Evolutionary conservation across 768 basidiomycete species (phyloP), one percentile per base, ranked within the genome.

Genomic region (Boletus pseudo-olivaceus): DNA sequence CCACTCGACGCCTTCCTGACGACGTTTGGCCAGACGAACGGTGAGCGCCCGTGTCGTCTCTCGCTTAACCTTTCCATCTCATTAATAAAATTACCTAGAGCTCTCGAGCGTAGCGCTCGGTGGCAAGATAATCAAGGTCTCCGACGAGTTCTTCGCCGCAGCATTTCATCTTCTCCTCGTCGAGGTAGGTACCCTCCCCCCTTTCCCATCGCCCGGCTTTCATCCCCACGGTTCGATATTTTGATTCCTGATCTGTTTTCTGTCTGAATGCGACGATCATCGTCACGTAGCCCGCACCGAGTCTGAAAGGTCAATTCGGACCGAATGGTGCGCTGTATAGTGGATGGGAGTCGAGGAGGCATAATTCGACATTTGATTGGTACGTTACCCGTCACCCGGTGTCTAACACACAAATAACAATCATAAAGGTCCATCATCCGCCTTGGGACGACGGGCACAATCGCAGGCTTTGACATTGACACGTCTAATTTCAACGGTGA

Each of bases 81-180:
- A 29, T 8, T 46, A 3, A 40, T 12, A 20, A 20, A 43, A 17
- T 10, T 17, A 5, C 9, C 1, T 39, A 96, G 97, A 99, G 72
- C 79, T 98, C 11, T 97, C 95, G 30, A 91, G 89, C 57, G 86
- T 85, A 17, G 84, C 86, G 0, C 75, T 98, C 12, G 96, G 93
- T 17, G 94, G 86, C 3, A 70, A 78, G 54, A 75, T 98, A 60
- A 66, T 87, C 32, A 76, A 80, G 2, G 84, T 90, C 43, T 97
- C 94, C 2, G 97, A 99, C 70, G 93, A 99, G 59, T 99, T 98
- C 78, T 99, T 99, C 65, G 93, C 92, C 10, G 82, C 87, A 61
- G 93, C 90, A 0, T 80, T 72, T 58, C 85, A 96, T 73, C 76
- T 99, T 26, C 78, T 99, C 50, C 79, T 89, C 46, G 87, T 90